phyloP scores from a whole-genome alignment of 176 grass and related monocot genomes.

The Zoysia pacifica region DNA sequence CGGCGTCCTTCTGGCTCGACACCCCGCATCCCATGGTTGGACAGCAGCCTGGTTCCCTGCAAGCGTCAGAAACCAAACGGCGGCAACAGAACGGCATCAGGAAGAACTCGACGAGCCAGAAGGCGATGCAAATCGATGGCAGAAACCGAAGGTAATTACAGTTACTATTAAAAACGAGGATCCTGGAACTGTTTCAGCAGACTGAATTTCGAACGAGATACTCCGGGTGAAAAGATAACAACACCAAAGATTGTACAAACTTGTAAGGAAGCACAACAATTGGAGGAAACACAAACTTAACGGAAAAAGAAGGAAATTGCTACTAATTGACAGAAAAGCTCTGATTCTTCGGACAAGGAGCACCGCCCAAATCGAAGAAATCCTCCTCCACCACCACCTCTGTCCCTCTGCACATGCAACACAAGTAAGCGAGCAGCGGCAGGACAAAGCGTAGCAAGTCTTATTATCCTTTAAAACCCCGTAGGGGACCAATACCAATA shows the following conservation, averaged over 20 bases:
- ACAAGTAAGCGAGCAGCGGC: conserved; percentile 23
- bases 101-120: not conserved
- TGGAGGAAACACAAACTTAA: not conserved
- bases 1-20: conserved; percentile 59
- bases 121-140: not conserved
- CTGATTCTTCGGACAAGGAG: conserved; percentile 30
- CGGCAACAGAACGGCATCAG: conserved; percentile 4
- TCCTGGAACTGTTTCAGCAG: not conserved
- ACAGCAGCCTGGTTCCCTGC: conserved; percentile 4
- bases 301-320: not conserved
- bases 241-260: not conserved
- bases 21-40: conserved; percentile 67
- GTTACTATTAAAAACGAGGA: not conserved
- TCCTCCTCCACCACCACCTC: not conserved
- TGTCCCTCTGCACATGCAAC: conserved; percentile 20
- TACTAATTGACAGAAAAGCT: conserved; percentile 10
- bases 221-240: not conserved
- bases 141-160: not conserved
- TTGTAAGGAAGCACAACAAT: conserved; percentile 25
- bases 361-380: conserved; percentile 26
- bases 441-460: conserved; percentile 5
- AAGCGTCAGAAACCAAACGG: conserved; percentile 3
- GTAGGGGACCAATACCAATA: conserved; percentile 34
- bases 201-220: not conserved
- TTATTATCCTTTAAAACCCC: conserved; percentile 36